These are phyloP conservation scores for Coemansia sp. DNA, from an alignment of 192 early-diverging fungal genomes.

Conservation along the genomic window DNA sequence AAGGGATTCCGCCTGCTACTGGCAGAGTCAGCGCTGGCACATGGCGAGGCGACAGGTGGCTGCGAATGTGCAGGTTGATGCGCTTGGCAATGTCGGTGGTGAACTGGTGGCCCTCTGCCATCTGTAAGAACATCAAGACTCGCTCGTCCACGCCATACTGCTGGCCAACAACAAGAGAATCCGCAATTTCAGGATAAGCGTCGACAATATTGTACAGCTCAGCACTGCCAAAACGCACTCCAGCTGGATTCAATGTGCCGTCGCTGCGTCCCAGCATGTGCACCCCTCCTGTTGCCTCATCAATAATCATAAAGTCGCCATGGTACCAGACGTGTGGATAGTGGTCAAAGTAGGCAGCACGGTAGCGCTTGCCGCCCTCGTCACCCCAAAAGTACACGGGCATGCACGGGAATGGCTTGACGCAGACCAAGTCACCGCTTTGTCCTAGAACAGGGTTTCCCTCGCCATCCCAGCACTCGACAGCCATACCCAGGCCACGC, in stretches of 20 bases:
- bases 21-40: constrained; percentile 87
- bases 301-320: constrained; percentile 91
- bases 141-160: constrained; percentile 84
- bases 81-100: constrained; percentile 65
- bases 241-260: constrained; percentile 90
- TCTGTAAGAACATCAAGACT: constrained; percentile 89
- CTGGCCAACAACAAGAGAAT: constrained; percentile 92
- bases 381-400: constrained; percentile 96
- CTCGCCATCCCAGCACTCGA: constrained; percentile 85
- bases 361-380: constrained; percentile 74
- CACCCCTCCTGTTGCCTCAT: constrained; percentile 84
- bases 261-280: constrained; percentile 94
- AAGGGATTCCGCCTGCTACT: constrained; percentile 81
- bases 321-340: constrained; percentile 93
- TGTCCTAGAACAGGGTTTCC: constrained; percentile 67
- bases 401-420: constrained; percentile 95
- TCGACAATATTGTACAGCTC: constrained; percentile 96
- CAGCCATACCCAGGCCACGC: constrained; percentile 89
- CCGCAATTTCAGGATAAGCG: constrained; percentile 77
- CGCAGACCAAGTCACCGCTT: constrained; percentile 92
- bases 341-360: constrained; percentile 84
- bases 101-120: constrained; percentile 67
- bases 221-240: constrained; percentile 91
- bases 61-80: constrained; percentile 80
- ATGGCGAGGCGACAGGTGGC: constrained; percentile 87